Evolutionary conservation across 805 yeast species (phyloP), one percentile per base, ranked within the genome.

Genomic region (Yarrowia sp.): DNA sequence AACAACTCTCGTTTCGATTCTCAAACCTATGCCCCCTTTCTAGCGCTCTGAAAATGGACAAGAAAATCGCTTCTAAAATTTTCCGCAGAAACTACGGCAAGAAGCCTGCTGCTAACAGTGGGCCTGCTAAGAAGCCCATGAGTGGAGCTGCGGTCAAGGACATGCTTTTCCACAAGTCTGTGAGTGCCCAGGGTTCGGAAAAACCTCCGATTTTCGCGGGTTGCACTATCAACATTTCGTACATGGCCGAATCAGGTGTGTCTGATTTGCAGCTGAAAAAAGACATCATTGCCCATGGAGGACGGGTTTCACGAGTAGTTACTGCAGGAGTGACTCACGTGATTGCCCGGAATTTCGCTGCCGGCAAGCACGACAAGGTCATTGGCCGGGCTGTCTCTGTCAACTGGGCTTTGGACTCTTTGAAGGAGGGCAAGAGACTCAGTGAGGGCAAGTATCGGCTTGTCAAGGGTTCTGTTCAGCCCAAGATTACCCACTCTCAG

Each of bases 161-260:
- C 48, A 43, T 49, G 48, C 22, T 36, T 2, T 63, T 63, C 16
- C 67, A 63, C 40, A 15, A 8, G 8, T 14, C 55, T 3, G 55
- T 19, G 16, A 26, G 49, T 1, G 26, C 64, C 12, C 38, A 38
- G 40, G 26, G 26, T 11, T 16, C 55, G 2, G 40, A 63, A 3
- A 16, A 38, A 5, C 67, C 67, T 7, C 45, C 41, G 2, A 63
- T 63, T 8, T 63, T 63, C 15, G 40, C 35, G 0, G 56, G 56
- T 8, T 63, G 67, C 40, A n/a, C n/a, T 5, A 63, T 63, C 55
- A 63, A 63, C 56, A 63, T 63, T 26, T 63, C 67, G n/a, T 63
- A 63, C 40, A 63, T 63, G 55, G 67, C 56, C 7, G 56, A 48
- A 11, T 38, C 56, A 2, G 56, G 56, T 2, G 56, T 63, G 36